These are phyloP conservation scores for Salix udensis DNA, from an alignment of 345 rosid genomes.

Conservation along the genomic window DNA sequence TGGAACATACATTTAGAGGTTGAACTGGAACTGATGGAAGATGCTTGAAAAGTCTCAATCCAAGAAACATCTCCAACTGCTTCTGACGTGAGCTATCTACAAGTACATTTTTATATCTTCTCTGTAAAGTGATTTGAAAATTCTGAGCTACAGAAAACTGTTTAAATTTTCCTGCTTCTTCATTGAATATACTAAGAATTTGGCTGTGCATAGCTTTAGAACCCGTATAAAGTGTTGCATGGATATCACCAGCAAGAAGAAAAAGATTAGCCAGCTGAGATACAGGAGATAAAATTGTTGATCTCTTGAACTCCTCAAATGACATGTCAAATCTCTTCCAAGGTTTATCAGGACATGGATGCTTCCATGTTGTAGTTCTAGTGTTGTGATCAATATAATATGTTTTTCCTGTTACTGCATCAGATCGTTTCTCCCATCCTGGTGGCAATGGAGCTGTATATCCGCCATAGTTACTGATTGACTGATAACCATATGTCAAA, in stretches of 20 bases:
- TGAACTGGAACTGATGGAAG: slow-evolving; percentile 83
- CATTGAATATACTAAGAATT: slow-evolving; percentile 88
- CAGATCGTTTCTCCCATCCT: slow-evolving; percentile 95
- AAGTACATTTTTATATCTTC: slow-evolving; percentile 85
- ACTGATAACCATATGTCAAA: slow-evolving; percentile 53
- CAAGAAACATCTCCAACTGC: slow-evolving; percentile 95
- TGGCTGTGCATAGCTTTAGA: slow-evolving; percentile 99
- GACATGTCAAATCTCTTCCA: slow-evolving; percentile 97
- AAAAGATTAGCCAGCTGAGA: slow-evolving; percentile 92
- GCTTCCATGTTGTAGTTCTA: slow-evolving; percentile 86
- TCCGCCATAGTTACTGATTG: slow-evolving; percentile 55
- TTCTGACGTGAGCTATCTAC: slow-evolving; percentile 96
- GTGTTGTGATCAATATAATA: slow-evolving; percentile 94
- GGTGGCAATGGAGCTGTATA: slow-evolving; percentile 90
- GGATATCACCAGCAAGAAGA: slow-evolving; percentile 92
- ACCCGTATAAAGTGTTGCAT: slow-evolving; percentile 98
- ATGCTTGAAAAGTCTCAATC: slow-evolving; percentile 91
- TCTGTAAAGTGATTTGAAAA: slow-evolving; percentile 80
- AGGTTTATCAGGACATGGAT: slow-evolving; percentile 97
- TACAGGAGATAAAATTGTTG: slow-evolving; percentile 83
- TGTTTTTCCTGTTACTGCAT: slow-evolving; percentile 85
- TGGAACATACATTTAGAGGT: slow-evolving; percentile 69
- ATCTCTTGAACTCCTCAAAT: slow-evolving; percentile 81
- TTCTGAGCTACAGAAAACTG: slow-evolving; percentile 93
- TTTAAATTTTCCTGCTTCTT: slow-evolving; percentile 82